Conservation (phyloP, 495 filamentous ascomycete species). For the Aspergillus avenaceus region DNA sequence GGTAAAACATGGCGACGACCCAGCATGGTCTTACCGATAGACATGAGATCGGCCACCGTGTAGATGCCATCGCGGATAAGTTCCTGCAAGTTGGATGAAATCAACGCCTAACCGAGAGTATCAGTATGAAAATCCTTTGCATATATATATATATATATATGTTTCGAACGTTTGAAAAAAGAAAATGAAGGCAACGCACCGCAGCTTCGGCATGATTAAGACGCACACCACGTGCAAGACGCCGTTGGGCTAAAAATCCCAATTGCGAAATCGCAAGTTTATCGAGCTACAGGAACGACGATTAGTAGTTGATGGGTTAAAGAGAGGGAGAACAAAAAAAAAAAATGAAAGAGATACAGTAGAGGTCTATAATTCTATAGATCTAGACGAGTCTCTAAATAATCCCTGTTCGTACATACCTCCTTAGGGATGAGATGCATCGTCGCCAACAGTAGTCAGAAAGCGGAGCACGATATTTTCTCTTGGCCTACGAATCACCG, state of each 20-base stretch:
- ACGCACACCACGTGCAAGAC: conserved; percentile 82
- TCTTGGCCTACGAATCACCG: conserved; percentile 12
- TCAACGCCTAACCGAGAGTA: conserved; percentile 63
- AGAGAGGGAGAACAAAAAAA: not conserved
- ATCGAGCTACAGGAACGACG: conserved; percentile 61
- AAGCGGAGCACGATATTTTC: not conserved
- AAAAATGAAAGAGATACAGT: too few species aligned
- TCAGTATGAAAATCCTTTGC: not conserved
- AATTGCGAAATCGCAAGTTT: conserved; percentile 93
- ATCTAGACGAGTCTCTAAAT: not conserved
- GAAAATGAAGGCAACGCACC: conserved; percentile 61
- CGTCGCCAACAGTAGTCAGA: not conserved
- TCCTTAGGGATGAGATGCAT: conserved; percentile 90
- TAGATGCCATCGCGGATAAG: conserved; percentile 96
- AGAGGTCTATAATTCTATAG: not conserved
- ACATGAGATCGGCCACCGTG: conserved; percentile 89
- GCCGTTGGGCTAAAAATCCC: conserved; percentile 81
- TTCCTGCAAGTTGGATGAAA: conserved; percentile 88
- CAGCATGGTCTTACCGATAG: conserved; percentile 84
- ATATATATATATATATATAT: not conserved
- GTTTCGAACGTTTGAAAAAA: not conserved
- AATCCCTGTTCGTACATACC: conserved; percentile 44
- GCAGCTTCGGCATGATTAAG: conserved; percentile 90
- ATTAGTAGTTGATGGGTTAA: not conserved
- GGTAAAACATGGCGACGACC: conserved; percentile 92